These are phyloP conservation scores for Rostrohypoxylon terebratum DNA, from an alignment of 495 filamentous ascomycete genomes.

Conservation along the genomic window DNA sequence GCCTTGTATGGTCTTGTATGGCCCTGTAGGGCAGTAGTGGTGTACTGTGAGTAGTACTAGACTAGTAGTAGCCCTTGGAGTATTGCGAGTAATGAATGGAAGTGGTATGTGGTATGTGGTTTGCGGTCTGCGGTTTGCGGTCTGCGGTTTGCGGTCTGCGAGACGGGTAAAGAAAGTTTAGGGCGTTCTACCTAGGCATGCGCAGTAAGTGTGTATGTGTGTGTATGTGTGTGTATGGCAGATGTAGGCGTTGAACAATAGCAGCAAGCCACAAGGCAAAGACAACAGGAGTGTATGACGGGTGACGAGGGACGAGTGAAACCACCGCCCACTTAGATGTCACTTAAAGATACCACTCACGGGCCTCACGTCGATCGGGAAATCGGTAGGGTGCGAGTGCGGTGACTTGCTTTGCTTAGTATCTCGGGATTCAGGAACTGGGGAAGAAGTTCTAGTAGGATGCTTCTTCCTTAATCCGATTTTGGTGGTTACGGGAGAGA, in stretches of 20 bases:
- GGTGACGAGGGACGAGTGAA: conserved; percentile 28
- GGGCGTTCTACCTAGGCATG: conserved; percentile 4
- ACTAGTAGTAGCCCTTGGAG: too few relatives aligned
- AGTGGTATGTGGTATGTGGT: conserved; percentile 15
- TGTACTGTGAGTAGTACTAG: conserved; percentile 12
- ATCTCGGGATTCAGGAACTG: conserved; percentile 5
- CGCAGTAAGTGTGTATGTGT: background rate
- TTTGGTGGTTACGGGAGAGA: background rate
- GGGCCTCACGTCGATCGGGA: conserved; percentile 20
- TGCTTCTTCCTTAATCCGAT: background rate
- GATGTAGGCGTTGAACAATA: conserved; percentile 21
- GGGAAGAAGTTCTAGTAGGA: background rate
- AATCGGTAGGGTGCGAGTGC: background rate
- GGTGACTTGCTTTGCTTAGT: too few relatives aligned
- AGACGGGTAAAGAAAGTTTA: conserved; percentile 5
- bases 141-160: conserved; percentile 11
- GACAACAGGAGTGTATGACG: conserved; percentile 27
- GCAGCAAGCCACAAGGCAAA: conserved; percentile 33
- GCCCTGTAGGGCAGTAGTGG: conserved; percentile 27
- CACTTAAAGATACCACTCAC: conserved; percentile 20
- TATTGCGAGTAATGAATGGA: conserved; percentile 1
- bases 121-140: too few relatives aligned
- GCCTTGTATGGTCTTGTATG: conserved; percentile 10
- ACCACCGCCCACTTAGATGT: conserved; percentile 27
- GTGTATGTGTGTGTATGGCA: conserved; percentile 1